Percentiles rank a stretch among this genome's conserved stretches.
Conservation (phyloP, 306 rosid species). For the Acacia crassicarpa region DNA sequence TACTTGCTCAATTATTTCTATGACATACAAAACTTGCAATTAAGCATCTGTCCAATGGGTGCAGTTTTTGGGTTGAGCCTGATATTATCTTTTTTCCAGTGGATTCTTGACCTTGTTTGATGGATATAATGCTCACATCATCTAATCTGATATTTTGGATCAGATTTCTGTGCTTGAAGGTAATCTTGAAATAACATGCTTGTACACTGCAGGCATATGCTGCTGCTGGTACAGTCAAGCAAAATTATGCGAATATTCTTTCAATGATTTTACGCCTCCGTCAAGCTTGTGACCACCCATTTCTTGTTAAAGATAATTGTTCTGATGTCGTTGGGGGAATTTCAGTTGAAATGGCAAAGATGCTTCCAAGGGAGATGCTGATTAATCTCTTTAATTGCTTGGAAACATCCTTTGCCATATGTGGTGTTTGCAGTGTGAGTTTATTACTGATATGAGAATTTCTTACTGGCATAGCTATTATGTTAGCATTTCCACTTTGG, state of each 20-base stretch:
- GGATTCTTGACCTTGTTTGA: not conserved
- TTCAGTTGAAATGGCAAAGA: slow-evolving; percentile 75
- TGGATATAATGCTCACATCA: not conserved
- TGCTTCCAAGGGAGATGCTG: slow-evolving; percentile 70
- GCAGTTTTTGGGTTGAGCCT: not conserved
- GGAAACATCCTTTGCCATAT: slow-evolving; percentile 72
- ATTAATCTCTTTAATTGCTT: slow-evolving; percentile 56
- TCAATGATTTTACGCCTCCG: slow-evolving; percentile 97
- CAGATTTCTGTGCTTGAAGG: slow-evolving; percentile 9
- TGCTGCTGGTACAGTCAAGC: slow-evolving; percentile 97
- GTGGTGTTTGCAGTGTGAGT: slow-evolving; percentile 79
- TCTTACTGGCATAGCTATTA: slow-evolving; percentile 15
- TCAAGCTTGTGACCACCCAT: slow-evolving; percentile 98
- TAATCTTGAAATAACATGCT: slow-evolving; percentile 30
- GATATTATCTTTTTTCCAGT: slow-evolving; percentile 8
- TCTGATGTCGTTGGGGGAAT: slow-evolving; percentile 65
- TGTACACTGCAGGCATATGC: slow-evolving; percentile 86
- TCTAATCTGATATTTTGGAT: not conserved
- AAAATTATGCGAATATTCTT: slow-evolving; percentile 96
- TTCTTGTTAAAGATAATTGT: slow-evolving; percentile 77
- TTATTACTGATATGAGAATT: slow-evolving; percentile 26
- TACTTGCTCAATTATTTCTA: not conserved
- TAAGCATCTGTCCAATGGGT: not conserved
- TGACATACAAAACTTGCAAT: not conserved
- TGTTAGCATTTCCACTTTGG: slow-evolving; percentile 5